A percentile compares a stretch with the other conserved stretches of the same genome.
phyloP scores from a whole-genome alignment of 305 asterid genomes.

The Fraxinus latifolia region DNA sequence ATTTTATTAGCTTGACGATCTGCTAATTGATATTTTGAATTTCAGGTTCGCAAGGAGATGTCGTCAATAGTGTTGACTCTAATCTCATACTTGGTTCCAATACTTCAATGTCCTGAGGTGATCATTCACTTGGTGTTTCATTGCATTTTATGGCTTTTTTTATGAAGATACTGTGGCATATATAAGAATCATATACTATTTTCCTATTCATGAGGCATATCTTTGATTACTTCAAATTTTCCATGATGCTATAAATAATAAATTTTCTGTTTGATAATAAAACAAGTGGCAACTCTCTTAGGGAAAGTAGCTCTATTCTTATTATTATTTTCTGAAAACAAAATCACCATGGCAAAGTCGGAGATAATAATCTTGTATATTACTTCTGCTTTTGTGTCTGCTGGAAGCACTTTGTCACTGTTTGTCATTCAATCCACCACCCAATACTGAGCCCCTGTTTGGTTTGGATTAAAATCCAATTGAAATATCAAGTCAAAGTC shows the following conservation, averaged over 20 bases:
- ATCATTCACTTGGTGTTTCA: constrained; percentile 18
- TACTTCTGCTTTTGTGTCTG: neutral
- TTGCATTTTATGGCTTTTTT: constrained; percentile 3
- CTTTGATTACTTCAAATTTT: neutral
- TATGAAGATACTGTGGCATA: neutral
- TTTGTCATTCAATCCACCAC: neutral
- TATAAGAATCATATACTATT: constrained; percentile 2
- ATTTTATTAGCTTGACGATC: neutral
- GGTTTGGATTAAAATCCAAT: neutral
- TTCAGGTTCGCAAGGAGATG: constrained; percentile 84
- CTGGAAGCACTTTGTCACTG: neutral
- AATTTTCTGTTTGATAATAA: neutral
- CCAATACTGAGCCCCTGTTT: neutral
- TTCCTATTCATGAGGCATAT: neutral
- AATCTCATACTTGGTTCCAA: constrained; percentile 73
- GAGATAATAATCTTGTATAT: neutral
- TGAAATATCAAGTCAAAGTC: neutral
- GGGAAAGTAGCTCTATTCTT: neutral
- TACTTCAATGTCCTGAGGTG: constrained; percentile 96
- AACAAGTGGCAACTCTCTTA: neutral
- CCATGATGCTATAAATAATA: neutral
- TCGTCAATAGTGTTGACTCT: constrained; percentile 80
- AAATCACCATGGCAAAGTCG: neutral
- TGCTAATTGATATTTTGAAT: constrained; percentile 15
- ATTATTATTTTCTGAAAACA: neutral